Evolutionary conservation across 345 rosid genomes (phyloP).

Genomic region (Balakata baccata): DNA sequence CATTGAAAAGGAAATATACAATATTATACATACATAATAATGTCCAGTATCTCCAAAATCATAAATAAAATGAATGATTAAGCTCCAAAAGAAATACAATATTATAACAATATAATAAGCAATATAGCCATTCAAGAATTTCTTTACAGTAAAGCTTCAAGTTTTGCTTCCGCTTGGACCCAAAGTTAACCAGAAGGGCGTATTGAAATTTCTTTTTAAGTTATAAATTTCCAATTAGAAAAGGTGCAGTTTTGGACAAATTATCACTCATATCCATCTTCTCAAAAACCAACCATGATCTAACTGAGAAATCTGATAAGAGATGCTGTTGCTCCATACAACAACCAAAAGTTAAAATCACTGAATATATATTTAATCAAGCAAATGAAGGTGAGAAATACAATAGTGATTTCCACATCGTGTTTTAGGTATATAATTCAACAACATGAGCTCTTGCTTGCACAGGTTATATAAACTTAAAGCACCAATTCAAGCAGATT

Average conservation of each 20-base stretch:
- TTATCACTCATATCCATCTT: background rate
- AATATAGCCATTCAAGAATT: background rate
- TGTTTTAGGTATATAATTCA: background rate
- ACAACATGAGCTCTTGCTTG: background rate
- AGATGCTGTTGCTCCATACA: background rate
- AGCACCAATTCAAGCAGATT: background rate
- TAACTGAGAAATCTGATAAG: background rate
- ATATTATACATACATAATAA: slow-evolving; percentile 5
- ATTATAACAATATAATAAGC: background rate
- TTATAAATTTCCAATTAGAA: no score
- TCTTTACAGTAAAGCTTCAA: background rate
- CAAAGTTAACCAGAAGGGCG: background rate
- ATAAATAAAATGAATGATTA: background rate
- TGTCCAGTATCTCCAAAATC: background rate
- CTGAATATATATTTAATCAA: background rate
- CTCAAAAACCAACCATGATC: background rate
- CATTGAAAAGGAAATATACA: slow-evolving; percentile 25
- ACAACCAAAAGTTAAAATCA: background rate
- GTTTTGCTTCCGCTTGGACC: no score
- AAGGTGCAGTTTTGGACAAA: background rate
- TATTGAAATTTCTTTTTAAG: no score
- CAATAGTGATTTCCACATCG: background rate
- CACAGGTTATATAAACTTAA: background rate
- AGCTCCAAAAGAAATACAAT: background rate
- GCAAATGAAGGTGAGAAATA: background rate